A percentile compares a stretch with the other conserved stretches of the same genome.
phyloP scores from a whole-genome alignment of 805 yeast genomes.

The Wickerhamiella azymoides region DNA sequence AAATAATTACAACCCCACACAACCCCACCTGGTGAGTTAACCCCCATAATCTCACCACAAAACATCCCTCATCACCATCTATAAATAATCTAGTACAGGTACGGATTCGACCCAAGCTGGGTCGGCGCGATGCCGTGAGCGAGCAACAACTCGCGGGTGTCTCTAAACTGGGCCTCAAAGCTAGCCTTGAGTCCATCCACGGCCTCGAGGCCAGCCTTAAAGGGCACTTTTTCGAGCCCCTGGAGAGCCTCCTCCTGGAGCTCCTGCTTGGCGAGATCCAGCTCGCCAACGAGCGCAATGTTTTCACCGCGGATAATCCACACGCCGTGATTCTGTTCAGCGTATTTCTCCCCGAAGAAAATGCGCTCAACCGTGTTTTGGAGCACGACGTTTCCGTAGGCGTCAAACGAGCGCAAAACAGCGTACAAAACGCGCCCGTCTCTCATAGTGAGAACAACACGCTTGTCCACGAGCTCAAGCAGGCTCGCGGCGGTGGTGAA shows the following conservation, averaged over 20 bases:
- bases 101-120: constrained; percentile 2
- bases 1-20: no score
- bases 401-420: constrained; percentile 86
- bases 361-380: constrained; percentile 85
- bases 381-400: constrained; percentile 75
- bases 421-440: constrained; percentile 87
- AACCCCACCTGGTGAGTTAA: no score
- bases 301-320: constrained; percentile 91
- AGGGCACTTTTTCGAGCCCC: constrained; percentile 43
- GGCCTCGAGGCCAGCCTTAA: constrained; percentile 42
- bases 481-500: constrained; percentile 33
- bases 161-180: neutral
- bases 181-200: constrained; percentile 14
- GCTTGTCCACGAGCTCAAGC: constrained; percentile 30
- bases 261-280: constrained; percentile 79
- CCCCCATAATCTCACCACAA: no score
- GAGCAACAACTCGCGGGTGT: neutral
- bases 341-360: constrained; percentile 42
- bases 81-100: constrained; percentile 1
- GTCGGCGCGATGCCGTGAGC: constrained; percentile 1
- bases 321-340: constrained; percentile 66
- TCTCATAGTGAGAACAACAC: constrained; percentile 70
- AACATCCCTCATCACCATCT: no score
- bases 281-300: constrained; percentile 84
- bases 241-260: constrained; percentile 35